Conservation (phyloP, 352 stramenopile genomes). For the Pythium brachiatum region DNA sequence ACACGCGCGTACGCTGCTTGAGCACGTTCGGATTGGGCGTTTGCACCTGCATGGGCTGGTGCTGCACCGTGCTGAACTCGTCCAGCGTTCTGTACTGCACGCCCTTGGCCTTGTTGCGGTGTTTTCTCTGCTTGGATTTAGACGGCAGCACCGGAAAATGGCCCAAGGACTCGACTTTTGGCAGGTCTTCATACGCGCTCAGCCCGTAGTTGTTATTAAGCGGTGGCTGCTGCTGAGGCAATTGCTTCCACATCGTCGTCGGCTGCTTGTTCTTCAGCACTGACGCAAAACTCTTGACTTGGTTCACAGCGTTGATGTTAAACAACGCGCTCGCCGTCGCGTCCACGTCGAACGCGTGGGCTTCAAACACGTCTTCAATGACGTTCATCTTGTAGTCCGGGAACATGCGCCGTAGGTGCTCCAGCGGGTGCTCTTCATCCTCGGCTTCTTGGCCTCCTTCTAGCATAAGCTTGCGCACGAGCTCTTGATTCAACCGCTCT, state of each 20-base stretch:
- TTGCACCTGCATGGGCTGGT: constrained; percentile 3
- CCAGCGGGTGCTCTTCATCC: constrained; percentile 47
- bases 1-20: constrained; percentile 1
- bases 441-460: constrained; percentile 20
- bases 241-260: constrained; percentile 20
- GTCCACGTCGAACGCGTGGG: constrained; percentile 53
- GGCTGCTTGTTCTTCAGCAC: constrained; percentile 32
- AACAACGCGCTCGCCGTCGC: constrained; percentile 48
- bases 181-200: constrained; percentile 28
- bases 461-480: constrained; percentile 3
- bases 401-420: constrained; percentile 51
- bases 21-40: constrained; percentile 5
- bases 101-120: constrained; percentile 1
- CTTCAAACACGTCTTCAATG: constrained; percentile 62
- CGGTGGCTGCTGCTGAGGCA: background rate
- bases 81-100: constrained; percentile 14
- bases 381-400: constrained; percentile 55
- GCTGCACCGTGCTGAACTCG: constrained; percentile 3
- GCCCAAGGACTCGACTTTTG: constrained; percentile 42
- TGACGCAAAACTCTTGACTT: constrained; percentile 62
- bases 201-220: background rate
- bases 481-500: constrained; percentile 10
- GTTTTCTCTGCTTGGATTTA: constrained; percentile 30
- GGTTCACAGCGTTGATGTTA: constrained; percentile 48
- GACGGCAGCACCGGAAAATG: constrained; percentile 52